Evolutionary conservation across 2,329 filamentous ascomycete species (phyloP).

Genomic region (Lasiodiplodia gonubiensis): DNA sequence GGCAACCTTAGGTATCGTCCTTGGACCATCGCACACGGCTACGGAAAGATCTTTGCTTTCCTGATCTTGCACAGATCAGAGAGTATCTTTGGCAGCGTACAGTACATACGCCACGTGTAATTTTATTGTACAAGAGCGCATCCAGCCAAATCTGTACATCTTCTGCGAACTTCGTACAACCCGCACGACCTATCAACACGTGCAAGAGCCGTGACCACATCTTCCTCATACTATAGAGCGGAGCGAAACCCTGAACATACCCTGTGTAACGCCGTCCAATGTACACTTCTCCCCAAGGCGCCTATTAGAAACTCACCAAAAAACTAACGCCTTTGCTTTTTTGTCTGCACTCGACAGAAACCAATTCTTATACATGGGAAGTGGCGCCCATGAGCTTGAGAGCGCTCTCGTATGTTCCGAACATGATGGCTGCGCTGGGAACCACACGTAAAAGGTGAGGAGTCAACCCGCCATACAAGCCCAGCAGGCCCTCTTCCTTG

Average conservation of each 20-base stretch:
- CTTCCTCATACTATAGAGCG: constrained; percentile 15
- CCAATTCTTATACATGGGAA: constrained; percentile 43
- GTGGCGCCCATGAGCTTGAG: constrained; percentile 54
- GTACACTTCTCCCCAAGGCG: neutral
- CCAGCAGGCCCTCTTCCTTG: constrained; percentile 85
- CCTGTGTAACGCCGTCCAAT: constrained; percentile 17
- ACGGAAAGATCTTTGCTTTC: neutral
- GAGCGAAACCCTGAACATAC: constrained; percentile 20
- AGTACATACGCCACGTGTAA: neutral
- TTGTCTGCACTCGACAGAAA: neutral
- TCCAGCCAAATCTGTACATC: neutral
- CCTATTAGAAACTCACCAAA: neutral
- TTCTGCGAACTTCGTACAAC: neutral
- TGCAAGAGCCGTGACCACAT: constrained; percentile 7
- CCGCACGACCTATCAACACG: constrained; percentile 7
- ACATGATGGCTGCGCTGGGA: constrained; percentile 94
- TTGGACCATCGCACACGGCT: too few species aligned
- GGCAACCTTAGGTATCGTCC: neutral
- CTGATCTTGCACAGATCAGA: neutral
- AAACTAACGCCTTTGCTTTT: neutral
- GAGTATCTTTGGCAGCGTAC: neutral
- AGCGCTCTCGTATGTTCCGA: constrained; percentile 77
- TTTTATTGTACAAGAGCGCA: constrained; percentile 3
- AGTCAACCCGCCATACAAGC: constrained; percentile 87
- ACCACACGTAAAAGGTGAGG: constrained; percentile 91